Evolutionary conservation across 495 filamentous ascomycete species (phyloP), one percentile per base, ranked within the genome.

Genomic region (Penicillium simplicissimum): DNA sequence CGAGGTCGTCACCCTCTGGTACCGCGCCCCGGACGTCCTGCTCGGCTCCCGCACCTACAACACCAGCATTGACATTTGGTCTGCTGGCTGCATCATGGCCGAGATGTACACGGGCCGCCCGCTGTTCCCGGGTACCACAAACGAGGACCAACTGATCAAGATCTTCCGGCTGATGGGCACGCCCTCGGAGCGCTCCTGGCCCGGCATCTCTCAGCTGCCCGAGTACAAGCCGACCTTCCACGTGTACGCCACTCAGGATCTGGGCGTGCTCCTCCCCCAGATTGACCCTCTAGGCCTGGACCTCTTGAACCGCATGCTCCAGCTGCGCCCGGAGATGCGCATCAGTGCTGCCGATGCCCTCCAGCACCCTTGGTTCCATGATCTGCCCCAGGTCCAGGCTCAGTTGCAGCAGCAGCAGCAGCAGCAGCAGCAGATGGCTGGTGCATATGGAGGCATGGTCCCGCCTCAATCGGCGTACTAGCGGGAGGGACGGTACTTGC

Each of bases 101-200:
- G 93, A 97, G 78, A 95, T 97, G 90, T 97, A 92, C 75, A 96
- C 92, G 0, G 94, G 93, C 13, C 86, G 94, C 3, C 93, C 93
- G 0, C 82, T 97, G 13, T 97, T 97, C 78, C 93, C 93, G 0
- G 93, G 93, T 42, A 97, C 93, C 1, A 96, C 93, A 21, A 97
- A 97, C 72, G 93, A 97, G 73, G 93, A 97, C 75, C 93, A 97
- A 73, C 86, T 97, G 55, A 81, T 92, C 59, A 93, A 96, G 68
- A 97, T 97, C 74, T 97, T 97, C 85, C 89, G 93, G 31, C 88
- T 97, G 52, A 97, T 97, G 93, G 93, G 93, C 37, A 97, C 93
- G 1, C 93, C 93, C 0, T 93, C 90, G 0, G 93, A 97, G 73
- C 85, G 91, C 49, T 90, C 90, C 3, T 98, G 93, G 93, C 93